Conservation (phyloP, 2,329 filamentous ascomycete genomes). For the Penicillium sp. region DNA sequence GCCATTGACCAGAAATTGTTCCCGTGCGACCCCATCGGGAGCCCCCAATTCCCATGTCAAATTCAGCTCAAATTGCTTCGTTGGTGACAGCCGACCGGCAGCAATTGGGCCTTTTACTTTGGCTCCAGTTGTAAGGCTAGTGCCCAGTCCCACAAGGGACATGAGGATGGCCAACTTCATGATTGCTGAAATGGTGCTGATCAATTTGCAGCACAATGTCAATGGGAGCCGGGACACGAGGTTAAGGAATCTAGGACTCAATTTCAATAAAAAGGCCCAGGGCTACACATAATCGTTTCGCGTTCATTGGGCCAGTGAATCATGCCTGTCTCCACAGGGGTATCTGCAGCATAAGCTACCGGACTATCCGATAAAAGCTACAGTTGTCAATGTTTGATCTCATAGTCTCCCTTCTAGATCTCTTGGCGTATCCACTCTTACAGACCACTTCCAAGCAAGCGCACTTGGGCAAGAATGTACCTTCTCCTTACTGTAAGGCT, state of each 20-base stretch:
- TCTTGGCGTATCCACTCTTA: too few species aligned
- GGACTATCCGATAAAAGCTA: too few species aligned
- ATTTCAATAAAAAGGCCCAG: neutral
- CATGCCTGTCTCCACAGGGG: neutral
- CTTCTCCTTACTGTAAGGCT: too few species aligned
- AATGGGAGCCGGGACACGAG: neutral
- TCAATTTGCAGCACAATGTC: neutral
- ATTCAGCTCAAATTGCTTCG: conserved; percentile 21
- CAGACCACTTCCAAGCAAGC: too few species aligned
- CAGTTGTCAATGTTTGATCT: too few species aligned
- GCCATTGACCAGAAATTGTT: conserved; percentile 30
- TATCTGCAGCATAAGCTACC: neutral
- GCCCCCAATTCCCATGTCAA: conserved; percentile 35
- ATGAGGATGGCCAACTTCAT: neutral
- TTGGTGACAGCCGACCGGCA: neutral
- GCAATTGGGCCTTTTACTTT: neutral
- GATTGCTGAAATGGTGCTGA: neutral
- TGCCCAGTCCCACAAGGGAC: neutral
- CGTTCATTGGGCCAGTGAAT: neutral
- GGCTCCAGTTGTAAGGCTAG: neutral
- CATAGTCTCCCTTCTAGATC: too few species aligned
- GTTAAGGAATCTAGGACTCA: neutral
- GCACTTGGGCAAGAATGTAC: too few species aligned
- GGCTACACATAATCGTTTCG: neutral
- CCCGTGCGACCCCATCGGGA: conserved; percentile 28